A percentile compares a stretch with the other conserved stretches of the same genome.
phyloP scores from a whole-genome alignment of 2,329 filamentous ascomycete species.

The Xylariaceae sp. region DNA sequence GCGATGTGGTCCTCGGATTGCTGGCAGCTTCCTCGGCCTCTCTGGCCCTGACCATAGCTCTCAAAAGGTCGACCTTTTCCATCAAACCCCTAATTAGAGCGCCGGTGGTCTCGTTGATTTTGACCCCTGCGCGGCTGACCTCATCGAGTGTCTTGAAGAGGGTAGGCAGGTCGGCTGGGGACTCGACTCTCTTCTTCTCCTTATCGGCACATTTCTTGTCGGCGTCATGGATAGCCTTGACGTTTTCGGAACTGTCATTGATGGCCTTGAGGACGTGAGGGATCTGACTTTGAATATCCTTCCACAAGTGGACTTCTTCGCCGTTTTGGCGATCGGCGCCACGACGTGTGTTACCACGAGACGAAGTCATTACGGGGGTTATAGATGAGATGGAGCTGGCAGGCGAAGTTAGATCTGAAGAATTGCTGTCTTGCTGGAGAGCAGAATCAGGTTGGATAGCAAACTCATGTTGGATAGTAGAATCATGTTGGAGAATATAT shows the following conservation, averaged over 20 bases:
- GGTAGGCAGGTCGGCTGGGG: too few relatives aligned
- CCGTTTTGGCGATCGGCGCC: slow-evolving; percentile 37
- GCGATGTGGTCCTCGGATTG: slow-evolving; percentile 31
- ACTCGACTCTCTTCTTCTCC: too few relatives aligned
- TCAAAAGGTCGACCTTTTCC: slow-evolving; percentile 36
- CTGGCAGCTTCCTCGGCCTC: slow-evolving; percentile 38
- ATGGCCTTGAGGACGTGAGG: slow-evolving; percentile 33
- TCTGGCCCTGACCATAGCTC: slow-evolving; percentile 32
- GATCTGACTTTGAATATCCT: slow-evolving; percentile 37
- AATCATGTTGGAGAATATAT: too few relatives aligned
- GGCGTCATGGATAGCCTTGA: slow-evolving; percentile 36
- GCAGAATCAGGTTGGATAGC: not conserved
- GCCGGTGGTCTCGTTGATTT: slow-evolving; percentile 25
- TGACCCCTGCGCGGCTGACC: slow-evolving; percentile 32
- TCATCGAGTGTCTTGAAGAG: too few relatives aligned
- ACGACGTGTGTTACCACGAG: slow-evolving; percentile 30
- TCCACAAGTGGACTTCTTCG: slow-evolving; percentile 41
- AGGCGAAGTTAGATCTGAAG: not conserved
- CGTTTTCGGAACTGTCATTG: slow-evolving; percentile 38
- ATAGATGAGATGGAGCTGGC: not conserved
- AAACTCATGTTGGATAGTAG: too few relatives aligned
- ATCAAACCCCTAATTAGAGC: slow-evolving; percentile 24
- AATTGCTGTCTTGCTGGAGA: not conserved
- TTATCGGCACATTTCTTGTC: slow-evolving; percentile 38
- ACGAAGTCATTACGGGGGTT: slow-evolving; percentile 7